phyloP scores from a whole-genome alignment of 768 basidiomycete genomes.

The Tephrocybe sp. region DNA sequence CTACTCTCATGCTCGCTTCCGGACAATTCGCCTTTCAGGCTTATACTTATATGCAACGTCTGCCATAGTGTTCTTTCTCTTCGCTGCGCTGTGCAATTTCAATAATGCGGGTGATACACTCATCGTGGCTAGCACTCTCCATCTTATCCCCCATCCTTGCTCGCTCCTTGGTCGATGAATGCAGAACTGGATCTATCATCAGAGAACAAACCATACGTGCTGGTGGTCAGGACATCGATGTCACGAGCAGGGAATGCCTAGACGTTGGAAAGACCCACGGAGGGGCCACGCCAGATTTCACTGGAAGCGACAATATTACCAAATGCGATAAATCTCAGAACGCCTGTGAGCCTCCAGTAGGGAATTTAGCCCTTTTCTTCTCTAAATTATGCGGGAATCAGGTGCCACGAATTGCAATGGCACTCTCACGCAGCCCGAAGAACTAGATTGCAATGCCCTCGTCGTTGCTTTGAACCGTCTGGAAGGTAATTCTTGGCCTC shows the following conservation, averaged over 20 bases:
- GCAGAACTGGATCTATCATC: background rate
- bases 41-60: background rate
- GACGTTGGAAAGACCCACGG: background rate
- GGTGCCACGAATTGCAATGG: background rate
- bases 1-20: too few relatives aligned
- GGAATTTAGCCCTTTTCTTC: too few relatives aligned
- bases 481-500: background rate
- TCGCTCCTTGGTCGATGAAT: background rate
- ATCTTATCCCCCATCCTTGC: too few relatives aligned
- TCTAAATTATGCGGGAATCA: too few relatives aligned
- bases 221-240: background rate
- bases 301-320: background rate
- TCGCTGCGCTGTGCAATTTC: background rate
- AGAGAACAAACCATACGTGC: background rate
- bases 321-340: background rate
- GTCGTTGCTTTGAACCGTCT: slow-evolving; percentile 1
- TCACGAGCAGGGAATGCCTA: background rate
- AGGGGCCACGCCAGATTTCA: background rate
- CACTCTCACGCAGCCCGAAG: background rate
- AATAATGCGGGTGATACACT: background rate
- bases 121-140: too few relatives aligned
- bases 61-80: background rate
- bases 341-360: background rate
- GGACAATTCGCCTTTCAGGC: background rate
- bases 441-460: slow-evolving; percentile 1